Conservation (phyloP, 2,329 filamentous ascomycete genomes). For the Allantophomopsis cytisporea region DNA sequence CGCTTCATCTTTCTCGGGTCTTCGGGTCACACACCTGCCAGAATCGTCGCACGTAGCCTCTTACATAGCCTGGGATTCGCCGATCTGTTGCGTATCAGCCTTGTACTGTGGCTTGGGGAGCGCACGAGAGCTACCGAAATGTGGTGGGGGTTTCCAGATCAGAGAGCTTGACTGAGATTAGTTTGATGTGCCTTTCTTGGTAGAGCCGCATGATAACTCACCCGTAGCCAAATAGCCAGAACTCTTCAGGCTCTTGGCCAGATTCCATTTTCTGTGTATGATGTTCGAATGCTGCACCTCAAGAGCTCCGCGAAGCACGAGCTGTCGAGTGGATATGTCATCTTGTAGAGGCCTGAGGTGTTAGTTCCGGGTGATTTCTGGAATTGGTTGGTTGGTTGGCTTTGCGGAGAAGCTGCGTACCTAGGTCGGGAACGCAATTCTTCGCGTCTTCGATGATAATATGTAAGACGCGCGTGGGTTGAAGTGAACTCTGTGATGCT, state of each 20-base stretch:
- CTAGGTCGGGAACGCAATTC: too few species aligned
- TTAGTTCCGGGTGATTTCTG: too few species aligned
- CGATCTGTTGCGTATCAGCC: constrained; percentile 41
- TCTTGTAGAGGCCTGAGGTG: too few species aligned
- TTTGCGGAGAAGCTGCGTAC: too few species aligned
- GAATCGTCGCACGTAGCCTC: constrained; percentile 86
- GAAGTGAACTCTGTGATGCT: too few species aligned
- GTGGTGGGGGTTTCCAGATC: constrained; percentile 96
- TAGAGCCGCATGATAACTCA: constrained; percentile 27
- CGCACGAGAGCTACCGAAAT: constrained; percentile 55
- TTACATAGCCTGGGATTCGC: constrained; percentile 78
- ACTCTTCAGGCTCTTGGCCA: constrained; percentile 32
- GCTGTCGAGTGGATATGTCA: too few species aligned
- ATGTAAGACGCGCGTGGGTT: too few species aligned
- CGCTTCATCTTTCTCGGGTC: constrained; percentile 1
- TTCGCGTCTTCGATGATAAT: too few species aligned
- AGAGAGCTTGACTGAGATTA: constrained; percentile 37
- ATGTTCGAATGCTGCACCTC: neutral
- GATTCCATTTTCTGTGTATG: neutral
- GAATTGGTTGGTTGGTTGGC: too few species aligned
- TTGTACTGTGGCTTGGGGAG: constrained; percentile 1
- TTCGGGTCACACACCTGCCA: constrained; percentile 75
- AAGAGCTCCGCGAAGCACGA: too few species aligned
- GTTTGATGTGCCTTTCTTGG: neutral
- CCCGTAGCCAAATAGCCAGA: constrained; percentile 98